Evolutionary conservation across 495 filamentous ascomycete genomes (phyloP), one percentile per base, ranked within the genome.

Genomic region (Amniculicola lignicola): DNA sequence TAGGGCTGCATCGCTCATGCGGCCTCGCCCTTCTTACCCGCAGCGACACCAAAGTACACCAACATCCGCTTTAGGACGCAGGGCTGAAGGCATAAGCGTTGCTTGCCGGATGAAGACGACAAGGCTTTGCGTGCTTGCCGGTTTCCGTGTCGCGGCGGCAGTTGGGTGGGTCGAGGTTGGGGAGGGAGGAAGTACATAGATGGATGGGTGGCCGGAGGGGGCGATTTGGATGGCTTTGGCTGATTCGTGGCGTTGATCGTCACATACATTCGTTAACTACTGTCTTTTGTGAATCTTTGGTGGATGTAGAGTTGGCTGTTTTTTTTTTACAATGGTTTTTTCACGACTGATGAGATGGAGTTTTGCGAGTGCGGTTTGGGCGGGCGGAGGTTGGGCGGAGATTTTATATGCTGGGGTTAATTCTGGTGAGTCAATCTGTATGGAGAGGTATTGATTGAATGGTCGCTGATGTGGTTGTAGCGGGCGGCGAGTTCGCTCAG

Each of bases 401-500:
- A 57, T 57, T 23, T 14, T 57, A 4, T 57, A 57, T 29, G 54
- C 54, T 19, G 54, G 54, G 7, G 54, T 57, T 23, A 57, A 57
- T 23, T 57, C 54, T 39, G 54, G 54, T 57, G 45, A 22, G 36
- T 16, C 11, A 10, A 19, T 10, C 35, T 7, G 16, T 6, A 6
- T 25, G 24, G 37, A 37, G 27, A 1, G 19, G 9, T 2, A 25
- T n/a, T n/a, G n/a, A n/a, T n/a, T n/a, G n/a, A 21, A 5, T 11
- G 14, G n/a, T 23, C 6, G 38, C 21, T 49, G 39, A 43, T 15
- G 16, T 4, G 18, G 23, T 39, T 40, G 24, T 24, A 59, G 56
- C 56, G 27, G 56, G 56, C 25, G 56, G 56, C 31, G 56, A 59
- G 22, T 59, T 59, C 16, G 56, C 56, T 11, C 48, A 47, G 38